Evolutionary conservation across 2,329 filamentous ascomycete species (phyloP).

Genomic region (Ophidiomyces ophidiicola): DNA sequence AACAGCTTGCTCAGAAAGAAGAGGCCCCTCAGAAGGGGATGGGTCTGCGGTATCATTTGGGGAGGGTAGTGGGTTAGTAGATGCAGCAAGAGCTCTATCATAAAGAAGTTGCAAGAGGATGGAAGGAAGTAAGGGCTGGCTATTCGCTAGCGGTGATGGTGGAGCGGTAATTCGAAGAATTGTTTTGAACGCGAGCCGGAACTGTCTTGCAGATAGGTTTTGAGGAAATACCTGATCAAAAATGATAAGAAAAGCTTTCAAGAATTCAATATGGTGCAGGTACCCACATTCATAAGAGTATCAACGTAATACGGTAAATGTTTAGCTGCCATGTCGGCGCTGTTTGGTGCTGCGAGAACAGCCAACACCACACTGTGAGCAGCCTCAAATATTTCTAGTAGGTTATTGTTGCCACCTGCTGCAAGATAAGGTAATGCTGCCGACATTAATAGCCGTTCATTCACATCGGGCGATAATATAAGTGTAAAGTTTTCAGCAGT

Average conservation of each 20-base stretch:
- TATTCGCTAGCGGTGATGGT: conserved; percentile 60
- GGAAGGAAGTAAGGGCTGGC: conserved; percentile 66
- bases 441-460: conserved; percentile 60
- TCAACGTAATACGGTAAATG: conserved; percentile 76
- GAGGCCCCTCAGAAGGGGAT: conserved; percentile 22
- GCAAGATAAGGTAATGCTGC: conserved; percentile 64
- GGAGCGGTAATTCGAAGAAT: conserved; percentile 70
- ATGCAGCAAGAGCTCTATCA: conserved; percentile 48
- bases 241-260: conserved; percentile 4
- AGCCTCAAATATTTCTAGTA: conserved; percentile 69
- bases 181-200: conserved; percentile 76
- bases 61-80: conserved; percentile 35
- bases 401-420: conserved; percentile 43
- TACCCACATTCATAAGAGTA: conserved; percentile 51
- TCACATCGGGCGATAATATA: conserved; percentile 51
- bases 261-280: conserved; percentile 1
- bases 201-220: conserved; percentile 70
- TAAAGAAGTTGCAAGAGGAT: conserved; percentile 66
- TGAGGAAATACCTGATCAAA: conserved; percentile 53
- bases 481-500: conserved; percentile 72
- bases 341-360: conserved; percentile 67
- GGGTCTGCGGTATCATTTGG: conserved; percentile 25
- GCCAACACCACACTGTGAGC: conserved; percentile 74
- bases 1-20: conserved; percentile 64
- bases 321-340: conserved; percentile 55